Conservation (phyloP, 495 filamentous ascomycete species). For the Patellaria atrata region DNA sequence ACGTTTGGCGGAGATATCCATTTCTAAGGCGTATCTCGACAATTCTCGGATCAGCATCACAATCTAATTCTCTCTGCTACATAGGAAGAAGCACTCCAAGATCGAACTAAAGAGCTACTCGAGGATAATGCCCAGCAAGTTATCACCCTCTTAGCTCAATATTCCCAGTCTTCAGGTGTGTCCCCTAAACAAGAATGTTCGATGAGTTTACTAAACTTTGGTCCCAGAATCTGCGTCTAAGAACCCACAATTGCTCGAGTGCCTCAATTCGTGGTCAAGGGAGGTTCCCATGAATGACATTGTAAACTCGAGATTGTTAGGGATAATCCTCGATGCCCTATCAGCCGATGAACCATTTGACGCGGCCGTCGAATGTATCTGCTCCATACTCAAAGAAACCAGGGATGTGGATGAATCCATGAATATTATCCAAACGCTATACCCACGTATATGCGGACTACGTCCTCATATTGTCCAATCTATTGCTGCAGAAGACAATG, state of each 20-base stretch:
- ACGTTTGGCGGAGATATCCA: slow-evolving; percentile 51
- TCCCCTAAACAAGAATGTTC: slow-evolving; percentile 4
- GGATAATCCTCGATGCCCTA: slow-evolving; percentile 63
- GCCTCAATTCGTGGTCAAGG: slow-evolving; percentile 89
- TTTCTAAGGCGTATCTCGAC: slow-evolving; percentile 28
- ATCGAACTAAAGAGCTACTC: slow-evolving; percentile 73
- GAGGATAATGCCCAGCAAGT: slow-evolving; percentile 82
- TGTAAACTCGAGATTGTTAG: slow-evolving; percentile 71
- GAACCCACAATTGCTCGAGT: slow-evolving; percentile 83
- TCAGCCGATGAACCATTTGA: slow-evolving; percentile 65
- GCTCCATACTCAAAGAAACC: slow-evolving; percentile 81
- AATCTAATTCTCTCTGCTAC: slow-evolving; percentile 35
- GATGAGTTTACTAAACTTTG: slow-evolving; percentile 5
- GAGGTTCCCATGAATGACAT: slow-evolving; percentile 77
- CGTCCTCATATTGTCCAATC: slow-evolving; percentile 61
- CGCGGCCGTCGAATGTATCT: slow-evolving; percentile 84
- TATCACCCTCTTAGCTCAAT: slow-evolving; percentile 68
- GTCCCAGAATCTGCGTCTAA: slow-evolving; percentile 46
- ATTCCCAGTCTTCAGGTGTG: slow-evolving; percentile 80
- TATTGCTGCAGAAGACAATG: slow-evolving; percentile 71
- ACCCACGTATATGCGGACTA: slow-evolving; percentile 66
- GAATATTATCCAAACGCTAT: slow-evolving; percentile 65
- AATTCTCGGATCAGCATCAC: slow-evolving; percentile 17
- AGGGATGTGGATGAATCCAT: slow-evolving; percentile 82
- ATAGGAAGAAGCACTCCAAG: slow-evolving; percentile 83